Base-by-base conservation (phyloP, 1,284 basidiomycete genomes). In the Takashimella tepidaria region DNA sequence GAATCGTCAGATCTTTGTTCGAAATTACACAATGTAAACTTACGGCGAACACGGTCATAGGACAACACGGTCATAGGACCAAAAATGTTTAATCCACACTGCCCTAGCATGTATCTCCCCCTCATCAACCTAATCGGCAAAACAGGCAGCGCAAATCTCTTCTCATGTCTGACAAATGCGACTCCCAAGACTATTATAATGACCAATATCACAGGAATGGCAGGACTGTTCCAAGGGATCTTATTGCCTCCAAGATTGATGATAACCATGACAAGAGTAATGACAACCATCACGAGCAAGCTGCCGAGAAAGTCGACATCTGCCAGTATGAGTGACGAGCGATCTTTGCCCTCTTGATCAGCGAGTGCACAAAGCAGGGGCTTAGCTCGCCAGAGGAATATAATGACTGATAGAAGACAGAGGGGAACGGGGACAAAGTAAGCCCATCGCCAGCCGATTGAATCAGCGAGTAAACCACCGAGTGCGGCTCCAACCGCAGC, bases 361-460 rank as follows among this genome's bases (percentile, higher is more conserved):
- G 31, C 31, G 31, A 37, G 31, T 8, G 16, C 31, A 16, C 31
- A 16, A 16, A 37, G 31, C 16, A 8, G 31, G 10, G 31, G 31
- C 20, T 51, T 37, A 1, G 56, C 61, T 42, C 59, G 49, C 2
- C 41, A 43, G 1, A 61, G 37, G 51, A 63, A 63, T 12, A 60
- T 55, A 3, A 54, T 21, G 5, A 59, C 57, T 13, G 57, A 58
- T 27, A 61, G 51, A 22, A 59, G 2, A 16, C 56, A 51, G 5
- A 59, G 41, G 16, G 61, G 57, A 1, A 61, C 55, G 8, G 61
- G 59, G 16, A 58, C 26, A 44, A 61, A 52, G 43, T 61, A 63
- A 22, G 54, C 61, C 45, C 53, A 57, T 45, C 61, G 37, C 61
- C 61, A 63, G 12, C 61, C 61, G 22, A 63, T 49, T 5, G 61